These are phyloP conservation scores for Ophiostoma angusticollis DNA, from an alignment of 2,329 filamentous ascomycete species.

Conservation along the genomic window DNA sequence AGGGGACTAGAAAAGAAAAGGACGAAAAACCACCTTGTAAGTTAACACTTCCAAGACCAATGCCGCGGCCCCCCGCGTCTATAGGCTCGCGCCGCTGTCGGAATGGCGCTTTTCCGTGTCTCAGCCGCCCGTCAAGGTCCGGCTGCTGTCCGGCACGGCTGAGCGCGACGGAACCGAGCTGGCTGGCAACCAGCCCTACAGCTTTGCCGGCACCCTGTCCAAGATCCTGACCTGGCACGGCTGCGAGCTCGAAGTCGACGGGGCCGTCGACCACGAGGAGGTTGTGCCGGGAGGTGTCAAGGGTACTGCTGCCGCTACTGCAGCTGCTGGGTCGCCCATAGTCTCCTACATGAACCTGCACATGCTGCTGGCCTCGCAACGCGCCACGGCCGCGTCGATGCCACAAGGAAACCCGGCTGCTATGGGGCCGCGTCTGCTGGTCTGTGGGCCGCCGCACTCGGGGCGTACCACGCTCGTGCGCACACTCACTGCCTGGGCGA, in stretches of 20 bases:
- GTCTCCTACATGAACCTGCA: conserved; percentile 75
- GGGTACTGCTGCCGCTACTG: not conserved
- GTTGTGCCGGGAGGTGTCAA: conserved; percentile 32
- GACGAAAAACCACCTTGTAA: too few relatives aligned
- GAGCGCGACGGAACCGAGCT: conserved; percentile 95
- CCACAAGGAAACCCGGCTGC: conserved; percentile 24
- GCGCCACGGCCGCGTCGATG: conserved; percentile 43
- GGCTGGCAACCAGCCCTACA: conserved; percentile 65
- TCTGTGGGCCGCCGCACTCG: conserved; percentile 63
- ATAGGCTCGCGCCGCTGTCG: conserved; percentile 47
- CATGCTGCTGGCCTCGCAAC: conserved; percentile 65
- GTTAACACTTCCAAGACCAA: conserved; percentile 20
- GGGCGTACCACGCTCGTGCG: conserved; percentile 77
- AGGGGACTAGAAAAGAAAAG: too few relatives aligned
- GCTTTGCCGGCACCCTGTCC: conserved; percentile 68
- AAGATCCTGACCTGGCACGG: conserved; percentile 90
- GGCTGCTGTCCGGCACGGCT: conserved; percentile 69
- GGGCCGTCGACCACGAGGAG: conserved; percentile 49
- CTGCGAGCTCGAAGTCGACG: conserved; percentile 68
- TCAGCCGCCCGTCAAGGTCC: conserved; percentile 30
- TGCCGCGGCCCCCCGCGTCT: conserved; percentile 30
- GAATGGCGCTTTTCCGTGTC: conserved; percentile 74
- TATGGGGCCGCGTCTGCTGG: conserved; percentile 67
- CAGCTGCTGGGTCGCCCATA: conserved; percentile 47
- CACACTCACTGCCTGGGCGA: conserved; percentile 67